phyloP scores from a whole-genome alignment of 2,329 filamentous ascomycete species.

The Scedosporium dehoogii region DNA sequence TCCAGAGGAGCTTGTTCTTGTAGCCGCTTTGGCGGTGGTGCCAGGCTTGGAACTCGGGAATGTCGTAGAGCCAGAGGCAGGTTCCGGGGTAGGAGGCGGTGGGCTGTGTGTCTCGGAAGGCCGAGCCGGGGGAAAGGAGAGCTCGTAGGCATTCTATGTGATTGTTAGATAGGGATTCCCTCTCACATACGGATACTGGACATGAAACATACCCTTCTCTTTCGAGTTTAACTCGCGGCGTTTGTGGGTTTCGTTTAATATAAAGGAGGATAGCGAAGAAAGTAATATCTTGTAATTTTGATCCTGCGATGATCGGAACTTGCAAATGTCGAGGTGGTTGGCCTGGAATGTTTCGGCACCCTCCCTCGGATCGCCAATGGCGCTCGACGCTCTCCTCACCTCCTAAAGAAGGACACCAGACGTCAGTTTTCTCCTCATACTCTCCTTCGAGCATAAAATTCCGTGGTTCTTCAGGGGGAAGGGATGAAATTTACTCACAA shows the following conservation, averaged over 20 bases:
- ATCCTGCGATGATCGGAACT: slow-evolving; percentile 21
- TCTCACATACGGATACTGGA: not conserved
- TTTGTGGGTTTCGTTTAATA: slow-evolving; percentile 15
- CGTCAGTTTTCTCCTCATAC: not conserved
- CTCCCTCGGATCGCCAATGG: slow-evolving; percentile 20
- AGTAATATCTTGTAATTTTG: slow-evolving; percentile 17
- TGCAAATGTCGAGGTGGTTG: slow-evolving; percentile 29
- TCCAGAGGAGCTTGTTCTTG: slow-evolving; percentile 20
- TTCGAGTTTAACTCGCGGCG: slow-evolving; percentile 14
- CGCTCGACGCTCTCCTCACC: slow-evolving; percentile 14
- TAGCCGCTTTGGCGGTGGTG: slow-evolving; percentile 16
- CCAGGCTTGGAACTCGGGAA: slow-evolving; percentile 21
- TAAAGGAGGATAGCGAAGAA: slow-evolving; percentile 11
- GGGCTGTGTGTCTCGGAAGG: slow-evolving; percentile 11
- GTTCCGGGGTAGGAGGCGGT: slow-evolving; percentile 17
- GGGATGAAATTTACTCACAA: slow-evolving; percentile 9
- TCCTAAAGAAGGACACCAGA: not conserved
- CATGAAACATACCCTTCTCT: slow-evolving; percentile 10
- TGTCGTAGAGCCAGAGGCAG: slow-evolving; percentile 21
- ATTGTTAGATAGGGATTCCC: not conserved
- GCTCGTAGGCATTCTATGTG: slow-evolving; percentile 15
- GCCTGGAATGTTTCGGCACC: slow-evolving; percentile 23
- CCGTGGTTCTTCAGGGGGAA: too few relatives aligned
- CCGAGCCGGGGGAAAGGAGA: slow-evolving; percentile 9
- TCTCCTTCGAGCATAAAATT: not conserved